phyloP scores from a whole-genome alignment of 202 grass and related monocot genomes.

The Elaeis oleifera region DNA sequence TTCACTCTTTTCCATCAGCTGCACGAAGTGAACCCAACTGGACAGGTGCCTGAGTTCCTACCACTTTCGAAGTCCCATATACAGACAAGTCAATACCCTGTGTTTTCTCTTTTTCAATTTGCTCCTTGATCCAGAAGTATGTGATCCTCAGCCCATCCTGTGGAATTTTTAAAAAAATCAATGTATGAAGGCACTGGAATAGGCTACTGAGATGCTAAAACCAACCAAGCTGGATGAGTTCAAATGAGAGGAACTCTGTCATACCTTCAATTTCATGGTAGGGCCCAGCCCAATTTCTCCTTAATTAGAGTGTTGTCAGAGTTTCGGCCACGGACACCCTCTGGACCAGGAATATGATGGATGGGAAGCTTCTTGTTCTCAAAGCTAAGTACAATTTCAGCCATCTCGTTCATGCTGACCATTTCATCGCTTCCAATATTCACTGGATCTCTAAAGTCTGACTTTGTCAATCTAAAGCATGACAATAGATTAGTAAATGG shows the following conservation, averaged over 20 bases:
- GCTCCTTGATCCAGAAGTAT: slow-evolving; percentile 88
- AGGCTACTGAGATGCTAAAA: too few relatives aligned
- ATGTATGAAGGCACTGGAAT: background rate
- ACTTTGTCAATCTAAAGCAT: slow-evolving; percentile 61
- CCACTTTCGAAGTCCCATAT: slow-evolving; percentile 80
- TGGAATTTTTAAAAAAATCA: background rate
- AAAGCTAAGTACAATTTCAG: slow-evolving; percentile 80
- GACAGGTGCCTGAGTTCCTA: slow-evolving; percentile 68
- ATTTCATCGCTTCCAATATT: slow-evolving; percentile 93
- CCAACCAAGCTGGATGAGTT: too few relatives aligned
- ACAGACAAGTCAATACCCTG: slow-evolving; percentile 35
- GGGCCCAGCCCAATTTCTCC: slow-evolving; percentile 89
- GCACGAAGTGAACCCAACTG: slow-evolving; percentile 90
- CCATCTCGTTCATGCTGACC: slow-evolving; percentile 98
- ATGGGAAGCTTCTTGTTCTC: slow-evolving; percentile 67
- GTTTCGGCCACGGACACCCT: slow-evolving; percentile 77
- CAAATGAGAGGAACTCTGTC: too few relatives aligned
- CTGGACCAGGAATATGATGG: slow-evolving; percentile 85
- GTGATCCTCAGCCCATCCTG: slow-evolving; percentile 72
- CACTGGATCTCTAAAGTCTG: slow-evolving; percentile 69
- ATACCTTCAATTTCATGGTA: slow-evolving; percentile 79
- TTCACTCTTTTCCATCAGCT: slow-evolving; percentile 82
- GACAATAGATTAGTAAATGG: too few relatives aligned
- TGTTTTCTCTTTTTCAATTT: slow-evolving; percentile 66
- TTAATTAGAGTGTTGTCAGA: slow-evolving; percentile 87